A percentile compares a stretch with the other conserved stretches of the same genome.
phyloP scores from a whole-genome alignment of 2,329 filamentous ascomycete species.

The Penicillium sp. region DNA sequence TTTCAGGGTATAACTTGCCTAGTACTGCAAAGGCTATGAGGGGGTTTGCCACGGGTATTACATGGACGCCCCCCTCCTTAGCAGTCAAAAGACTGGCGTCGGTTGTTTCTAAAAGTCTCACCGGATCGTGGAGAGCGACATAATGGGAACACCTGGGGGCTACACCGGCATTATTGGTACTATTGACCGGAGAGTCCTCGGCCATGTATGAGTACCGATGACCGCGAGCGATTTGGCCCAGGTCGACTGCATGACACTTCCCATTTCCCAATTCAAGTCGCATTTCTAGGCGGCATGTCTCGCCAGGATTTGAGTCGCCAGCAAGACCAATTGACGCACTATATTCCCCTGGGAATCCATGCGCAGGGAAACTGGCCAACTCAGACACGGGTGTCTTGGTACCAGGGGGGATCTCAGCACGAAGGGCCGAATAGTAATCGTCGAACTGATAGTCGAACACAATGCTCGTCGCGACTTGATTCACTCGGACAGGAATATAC shows the following conservation, averaged over 20 bases:
- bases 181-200: neutral
- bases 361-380: neutral
- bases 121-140: constrained; percentile 1
- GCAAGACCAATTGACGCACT: neutral
- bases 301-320: neutral
- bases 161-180: neutral
- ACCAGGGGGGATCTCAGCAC: constrained; percentile 18
- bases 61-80: constrained; percentile 21
- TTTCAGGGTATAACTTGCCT: constrained; percentile 30
- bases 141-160: neutral
- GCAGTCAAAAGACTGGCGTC: constrained; percentile 12
- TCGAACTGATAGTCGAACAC: constrained; percentile 24
- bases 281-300: constrained; percentile 12
- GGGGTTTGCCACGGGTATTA: constrained; percentile 16
- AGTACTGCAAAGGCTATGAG: constrained; percentile 23
- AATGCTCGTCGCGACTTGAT: constrained; percentile 2
- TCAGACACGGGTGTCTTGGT: neutral
- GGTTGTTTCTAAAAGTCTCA: constrained; percentile 2
- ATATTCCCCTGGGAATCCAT: neutral
- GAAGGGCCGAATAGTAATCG: constrained; percentile 28
- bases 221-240: constrained; percentile 28
- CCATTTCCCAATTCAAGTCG: constrained; percentile 12
- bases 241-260: constrained; percentile 16
- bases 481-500: constrained; percentile 24
- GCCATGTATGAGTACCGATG: constrained; percentile 26